phyloP scores from a whole-genome alignment of 495 filamentous ascomycete genomes.

The Neurospora sp. region DNA sequence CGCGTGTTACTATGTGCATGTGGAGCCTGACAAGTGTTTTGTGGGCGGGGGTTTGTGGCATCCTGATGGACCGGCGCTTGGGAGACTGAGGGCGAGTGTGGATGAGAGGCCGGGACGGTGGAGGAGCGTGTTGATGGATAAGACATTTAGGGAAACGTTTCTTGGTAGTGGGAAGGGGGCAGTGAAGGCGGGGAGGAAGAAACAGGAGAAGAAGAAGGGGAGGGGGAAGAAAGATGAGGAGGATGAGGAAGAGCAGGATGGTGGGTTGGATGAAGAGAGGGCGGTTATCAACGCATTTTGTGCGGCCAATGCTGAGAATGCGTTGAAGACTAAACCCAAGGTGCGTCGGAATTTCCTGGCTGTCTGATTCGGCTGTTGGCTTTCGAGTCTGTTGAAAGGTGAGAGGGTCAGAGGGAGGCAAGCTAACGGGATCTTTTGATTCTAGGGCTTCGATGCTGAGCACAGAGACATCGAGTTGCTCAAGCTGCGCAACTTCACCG shows the following conservation, averaged over 20 bases:
- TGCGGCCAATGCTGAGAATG: slow-evolving; percentile 54
- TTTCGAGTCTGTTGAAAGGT: neutral
- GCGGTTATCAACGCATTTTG: slow-evolving; percentile 55
- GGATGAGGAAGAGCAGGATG: neutral
- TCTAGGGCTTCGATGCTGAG: slow-evolving; percentile 60
- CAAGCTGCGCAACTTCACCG: slow-evolving; percentile 57
- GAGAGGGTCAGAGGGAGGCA: neutral
- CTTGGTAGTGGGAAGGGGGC: slow-evolving; percentile 36
- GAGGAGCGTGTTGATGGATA: slow-evolving; percentile 52
- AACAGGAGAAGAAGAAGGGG: neutral
- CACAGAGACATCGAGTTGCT: slow-evolving; percentile 31
- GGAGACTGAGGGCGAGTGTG: slow-evolving; percentile 59
- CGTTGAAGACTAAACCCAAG: slow-evolving; percentile 79
- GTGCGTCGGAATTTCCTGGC: slow-evolving; percentile 32
- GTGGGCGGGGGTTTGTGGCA: slow-evolving; percentile 72
- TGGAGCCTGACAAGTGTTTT: slow-evolving; percentile 32
- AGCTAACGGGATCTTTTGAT: neutral
- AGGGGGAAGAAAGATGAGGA: neutral
- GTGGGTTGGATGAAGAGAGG: neutral
- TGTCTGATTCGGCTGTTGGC: neutral
- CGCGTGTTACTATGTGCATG: slow-evolving; percentile 63
- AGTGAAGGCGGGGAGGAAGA: too few relatives aligned
- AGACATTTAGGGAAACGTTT: slow-evolving; percentile 50
- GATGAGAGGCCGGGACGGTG: slow-evolving; percentile 58
- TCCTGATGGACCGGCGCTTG: slow-evolving; percentile 52